Evolutionary conservation across 148 eudicot species (phyloP).

Genomic region (Vaccinium vitisidaea): DNA sequence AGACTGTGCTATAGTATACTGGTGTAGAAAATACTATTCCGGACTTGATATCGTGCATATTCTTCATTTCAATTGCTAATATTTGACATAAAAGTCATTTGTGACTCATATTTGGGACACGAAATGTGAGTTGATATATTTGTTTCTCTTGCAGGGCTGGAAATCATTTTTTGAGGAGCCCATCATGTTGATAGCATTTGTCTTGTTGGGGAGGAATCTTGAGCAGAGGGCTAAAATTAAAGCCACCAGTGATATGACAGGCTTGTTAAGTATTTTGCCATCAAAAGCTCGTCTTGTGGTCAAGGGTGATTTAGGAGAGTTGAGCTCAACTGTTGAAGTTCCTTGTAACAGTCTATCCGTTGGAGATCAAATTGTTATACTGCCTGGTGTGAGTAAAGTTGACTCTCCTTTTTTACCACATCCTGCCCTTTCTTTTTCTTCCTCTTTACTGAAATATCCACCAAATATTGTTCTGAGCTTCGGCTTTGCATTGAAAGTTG

Average conservation of each 20-base stretch:
- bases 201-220: conserved; percentile 92
- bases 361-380: conserved; percentile 86
- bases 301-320: conserved; percentile 46
- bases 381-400: conserved; percentile 83
- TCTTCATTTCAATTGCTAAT: neutral
- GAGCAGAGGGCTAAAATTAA: conserved; percentile 97
- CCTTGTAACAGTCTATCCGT: conserved; percentile 80
- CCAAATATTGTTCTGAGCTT: neutral
- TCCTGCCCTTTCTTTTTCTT: neutral
- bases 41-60: neutral
- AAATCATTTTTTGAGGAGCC: conserved; percentile 92
- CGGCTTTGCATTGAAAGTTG: conserved; percentile 4
- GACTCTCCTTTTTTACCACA: neutral
- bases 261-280: conserved; percentile 82
- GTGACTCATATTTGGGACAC: neutral
- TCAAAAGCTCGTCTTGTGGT: conserved; percentile 93
- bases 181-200: conserved; percentile 96
- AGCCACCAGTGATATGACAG: conserved; percentile 96
- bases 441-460: neutral
- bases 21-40: conserved; percentile 1
- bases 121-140: conserved; percentile 10
- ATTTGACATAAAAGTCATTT: neutral
- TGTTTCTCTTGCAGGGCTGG: conserved; percentile 71
- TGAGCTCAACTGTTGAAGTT: conserved; percentile 75
- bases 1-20: neutral